Percentiles rank a stretch among this genome's conserved stretches.
Evolutionary conservation across 78 protist genomes (phyloP).

Genomic region (Chrysochromulina tobinii): DNA sequence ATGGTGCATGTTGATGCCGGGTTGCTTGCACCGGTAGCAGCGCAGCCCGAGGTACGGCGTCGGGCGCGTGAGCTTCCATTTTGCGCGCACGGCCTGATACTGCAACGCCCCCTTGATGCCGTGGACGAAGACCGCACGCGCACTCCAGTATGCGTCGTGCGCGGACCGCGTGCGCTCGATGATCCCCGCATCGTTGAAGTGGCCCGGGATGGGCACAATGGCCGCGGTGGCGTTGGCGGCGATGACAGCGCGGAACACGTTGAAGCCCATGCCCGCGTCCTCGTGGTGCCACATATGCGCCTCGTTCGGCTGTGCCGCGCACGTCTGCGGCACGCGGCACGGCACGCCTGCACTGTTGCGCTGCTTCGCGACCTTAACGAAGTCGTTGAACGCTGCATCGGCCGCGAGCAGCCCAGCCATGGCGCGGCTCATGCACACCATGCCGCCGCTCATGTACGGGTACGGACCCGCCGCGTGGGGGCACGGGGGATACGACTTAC

Average conservation of each 20-base stretch:
- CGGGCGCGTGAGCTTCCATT: no score
- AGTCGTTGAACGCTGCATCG: background rate
- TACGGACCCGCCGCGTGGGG: conserved; percentile 1
- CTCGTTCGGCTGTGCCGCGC: background rate
- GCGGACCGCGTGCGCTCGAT: conserved; percentile 1
- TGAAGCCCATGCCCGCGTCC: conserved; percentile 5
- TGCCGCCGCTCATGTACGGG: conserved; percentile 4
- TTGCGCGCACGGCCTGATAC: no score
- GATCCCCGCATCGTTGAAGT: background rate
- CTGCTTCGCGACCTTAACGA: background rate
- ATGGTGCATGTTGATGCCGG: no score
- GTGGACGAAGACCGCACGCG: no score
- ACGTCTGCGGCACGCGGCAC: background rate
- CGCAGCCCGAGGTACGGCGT: no score
- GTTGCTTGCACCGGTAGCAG: no score
- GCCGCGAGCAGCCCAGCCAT: background rate
- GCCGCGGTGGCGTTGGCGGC: background rate
- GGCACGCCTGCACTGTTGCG: background rate
- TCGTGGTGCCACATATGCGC: conserved; percentile 25
- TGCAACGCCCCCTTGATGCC: no score
- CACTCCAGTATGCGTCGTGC: no score
- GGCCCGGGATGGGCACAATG: background rate
- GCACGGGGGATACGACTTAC: background rate
- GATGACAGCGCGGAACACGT: background rate
- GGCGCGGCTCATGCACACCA: background rate